A percentile compares a stretch with the other conserved stretches of the same genome.
phyloP scores from a whole-genome alignment of 768 basidiomycete species.

The Austroboletus eburneus region DNA sequence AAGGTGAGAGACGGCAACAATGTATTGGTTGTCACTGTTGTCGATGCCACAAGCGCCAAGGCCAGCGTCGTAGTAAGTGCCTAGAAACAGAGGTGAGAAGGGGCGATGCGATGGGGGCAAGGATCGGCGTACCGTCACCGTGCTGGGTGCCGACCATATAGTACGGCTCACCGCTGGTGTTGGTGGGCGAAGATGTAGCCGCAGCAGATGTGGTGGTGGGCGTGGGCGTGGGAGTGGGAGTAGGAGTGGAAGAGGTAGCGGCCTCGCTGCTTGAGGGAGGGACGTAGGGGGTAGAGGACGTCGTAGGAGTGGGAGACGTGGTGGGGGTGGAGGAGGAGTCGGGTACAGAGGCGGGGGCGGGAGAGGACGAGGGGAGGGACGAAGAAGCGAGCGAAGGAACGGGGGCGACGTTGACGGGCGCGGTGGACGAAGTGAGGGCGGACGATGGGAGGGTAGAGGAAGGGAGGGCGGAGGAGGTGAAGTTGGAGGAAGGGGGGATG shows the following conservation, averaged over 20 bases:
- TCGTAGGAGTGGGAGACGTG: background rate
- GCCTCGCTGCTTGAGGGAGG: too few relatives aligned
- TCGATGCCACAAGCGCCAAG: slow-evolving; percentile 41
- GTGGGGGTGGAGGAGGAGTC: background rate
- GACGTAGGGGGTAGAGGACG: background rate
- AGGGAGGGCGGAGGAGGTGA: slow-evolving; percentile 1
- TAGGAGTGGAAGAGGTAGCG: background rate
- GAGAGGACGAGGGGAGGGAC: background rate
- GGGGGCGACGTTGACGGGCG: slow-evolving; percentile 24
- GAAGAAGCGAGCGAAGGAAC: background rate
- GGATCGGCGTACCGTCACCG: slow-evolving; percentile 40
- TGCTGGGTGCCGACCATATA: slow-evolving; percentile 46
- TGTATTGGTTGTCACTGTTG: slow-evolving; percentile 26
- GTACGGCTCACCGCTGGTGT: slow-evolving; percentile 24
- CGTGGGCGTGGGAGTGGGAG: background rate
- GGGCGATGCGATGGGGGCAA: background rate
- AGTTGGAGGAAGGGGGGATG: slow-evolving; percentile 12
- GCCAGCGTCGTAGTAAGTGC: slow-evolving; percentile 32
- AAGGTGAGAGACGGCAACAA: slow-evolving; percentile 33
- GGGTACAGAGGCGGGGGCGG: background rate
- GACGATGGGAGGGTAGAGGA: too few relatives aligned
- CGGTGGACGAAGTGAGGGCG: background rate
- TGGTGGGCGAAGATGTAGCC: slow-evolving; percentile 13
- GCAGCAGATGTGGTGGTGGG: slow-evolving; percentile 10
- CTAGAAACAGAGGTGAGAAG: slow-evolving; percentile 14